Evolutionary conservation across 768 basidiomycete genomes (phyloP).

Genomic region (Exidia glandulosa): DNA sequence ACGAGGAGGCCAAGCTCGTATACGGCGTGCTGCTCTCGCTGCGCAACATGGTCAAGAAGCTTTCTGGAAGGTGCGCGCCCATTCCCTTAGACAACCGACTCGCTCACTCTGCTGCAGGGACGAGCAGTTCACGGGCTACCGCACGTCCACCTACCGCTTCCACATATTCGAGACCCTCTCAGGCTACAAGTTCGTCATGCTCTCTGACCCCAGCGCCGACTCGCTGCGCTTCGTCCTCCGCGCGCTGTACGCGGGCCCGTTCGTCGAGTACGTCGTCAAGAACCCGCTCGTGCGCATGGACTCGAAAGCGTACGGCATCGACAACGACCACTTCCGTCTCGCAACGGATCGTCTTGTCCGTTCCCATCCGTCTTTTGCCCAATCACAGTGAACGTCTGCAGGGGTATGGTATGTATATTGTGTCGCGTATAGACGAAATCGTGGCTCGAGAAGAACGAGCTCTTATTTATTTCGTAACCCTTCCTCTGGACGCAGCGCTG

Average conservation of each 20-base stretch:
- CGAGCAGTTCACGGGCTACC: constrained; percentile 83
- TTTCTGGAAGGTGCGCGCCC: constrained; percentile 62
- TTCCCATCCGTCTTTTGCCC: background rate
- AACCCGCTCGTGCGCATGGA: constrained; percentile 85
- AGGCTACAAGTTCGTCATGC: constrained; percentile 91
- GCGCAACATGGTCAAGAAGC: constrained; percentile 89
- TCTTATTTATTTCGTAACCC: too few species aligned
- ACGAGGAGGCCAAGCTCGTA: constrained; percentile 95
- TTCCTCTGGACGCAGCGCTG: too few species aligned
- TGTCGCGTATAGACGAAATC: background rate
- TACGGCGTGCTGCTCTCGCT: constrained; percentile 91
- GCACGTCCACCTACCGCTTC: constrained; percentile 85
- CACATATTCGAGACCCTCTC: constrained; percentile 88
- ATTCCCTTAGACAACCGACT: background rate
- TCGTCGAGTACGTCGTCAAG: constrained; percentile 85
- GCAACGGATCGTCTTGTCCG: constrained; percentile 63
- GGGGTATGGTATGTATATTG: constrained; percentile 4
- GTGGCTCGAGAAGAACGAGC: too few species aligned
- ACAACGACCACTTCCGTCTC: constrained; percentile 83
- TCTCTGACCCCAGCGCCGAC: constrained; percentile 78
- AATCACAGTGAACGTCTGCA: background rate
- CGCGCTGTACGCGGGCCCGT: constrained; percentile 89
- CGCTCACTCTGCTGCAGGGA: constrained; percentile 39
- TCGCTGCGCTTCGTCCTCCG: constrained; percentile 71
- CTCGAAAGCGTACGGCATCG: constrained; percentile 72